phyloP scores from a whole-genome alignment of 2,329 filamentous ascomycete genomes.

The Tolypocladium inflatum region DNA sequence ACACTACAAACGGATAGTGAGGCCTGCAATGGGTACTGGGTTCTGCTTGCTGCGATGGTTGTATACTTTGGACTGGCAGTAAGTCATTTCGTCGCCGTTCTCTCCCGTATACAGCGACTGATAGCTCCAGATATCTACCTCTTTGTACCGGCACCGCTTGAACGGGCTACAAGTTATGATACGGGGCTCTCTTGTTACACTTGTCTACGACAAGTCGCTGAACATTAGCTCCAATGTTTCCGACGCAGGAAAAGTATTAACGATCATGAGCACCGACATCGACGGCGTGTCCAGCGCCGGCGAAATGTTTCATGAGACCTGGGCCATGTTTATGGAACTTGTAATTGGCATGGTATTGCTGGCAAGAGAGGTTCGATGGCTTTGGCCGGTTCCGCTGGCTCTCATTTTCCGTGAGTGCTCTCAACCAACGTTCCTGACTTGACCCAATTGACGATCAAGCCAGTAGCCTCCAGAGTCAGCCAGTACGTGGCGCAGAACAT shows the following conservation, averaged over 20 bases:
- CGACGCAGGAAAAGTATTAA: background rate
- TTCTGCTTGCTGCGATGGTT: background rate
- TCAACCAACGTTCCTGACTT: background rate
- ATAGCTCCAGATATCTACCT: background rate
- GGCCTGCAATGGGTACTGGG: background rate
- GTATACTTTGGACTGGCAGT: background rate
- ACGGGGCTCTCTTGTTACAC: background rate
- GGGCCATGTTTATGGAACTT: slow-evolving; percentile 30
- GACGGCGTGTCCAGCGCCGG: slow-evolving; percentile 19
- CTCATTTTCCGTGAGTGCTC: background rate
- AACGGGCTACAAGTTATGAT: background rate
- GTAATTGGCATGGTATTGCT: slow-evolving; percentile 28
- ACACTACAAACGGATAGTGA: background rate
- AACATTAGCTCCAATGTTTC: background rate
- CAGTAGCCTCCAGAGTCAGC: background rate
- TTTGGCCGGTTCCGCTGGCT: background rate
- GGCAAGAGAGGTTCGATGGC: slow-evolving; percentile 5
- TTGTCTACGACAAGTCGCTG: background rate
- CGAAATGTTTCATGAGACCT: slow-evolving; percentile 32
- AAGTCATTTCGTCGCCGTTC: background rate
- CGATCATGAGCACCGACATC: slow-evolving; percentile 21
- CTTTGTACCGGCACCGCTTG: background rate
- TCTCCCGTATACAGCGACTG: background rate
- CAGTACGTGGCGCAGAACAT: background rate
- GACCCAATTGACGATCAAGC: background rate